Base-by-base conservation (phyloP, 495 filamentous ascomycete genomes). In the Penicillium chermesinum region DNA sequence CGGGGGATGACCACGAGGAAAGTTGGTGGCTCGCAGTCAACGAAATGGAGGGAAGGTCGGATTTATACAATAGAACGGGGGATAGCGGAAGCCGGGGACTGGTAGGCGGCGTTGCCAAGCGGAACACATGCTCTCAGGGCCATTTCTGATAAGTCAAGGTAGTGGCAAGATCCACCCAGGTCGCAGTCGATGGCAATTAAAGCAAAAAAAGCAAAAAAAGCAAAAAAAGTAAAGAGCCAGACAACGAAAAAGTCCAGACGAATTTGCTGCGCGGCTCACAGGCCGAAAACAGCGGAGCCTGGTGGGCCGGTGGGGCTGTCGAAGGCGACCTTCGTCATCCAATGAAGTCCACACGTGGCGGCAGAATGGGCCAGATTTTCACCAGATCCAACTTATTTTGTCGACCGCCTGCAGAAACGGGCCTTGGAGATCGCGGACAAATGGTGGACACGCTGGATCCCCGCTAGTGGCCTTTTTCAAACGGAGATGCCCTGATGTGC, bases 121-220 rank as follows among this genome's bases (percentile, higher is more conserved):
- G 46, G 49, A 25, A 13, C 16, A 61, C 55, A 61, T 62, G 61
- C 33, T 15, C 47, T 38, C 58, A 58, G 46, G 53, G 40, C 35
- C 50, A 27, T 34, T 48, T 53, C 44, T 65, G 61, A 61, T 65
- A 61, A 62, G 57, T 61, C 53, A 30, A 46, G 25, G 16, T 54
- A 49, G n/a, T 59, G 54, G 49, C 54, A 46, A 51, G 38, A 47
- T 52, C 57, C 55, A 50, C 33, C 17, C 12, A 39, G 18, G 19
- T 2, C 35, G 22, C 7, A n/a, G n/a, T 33, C 34, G 22, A 36
- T n/a, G 16, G 32, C 27, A 21, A 49, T n/a, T n/a, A 25, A 27
- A 20, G 16, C 40, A 27, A 37, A 48, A 49, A 56, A 57, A 50
- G 16, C 43, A 21, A 27, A 32, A 27, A 20, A 32, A 25, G 18